These are phyloP conservation scores for Berkeleyomyces basicola DNA, from an alignment of 2,329 filamentous ascomycete species.

Conservation along the genomic window DNA sequence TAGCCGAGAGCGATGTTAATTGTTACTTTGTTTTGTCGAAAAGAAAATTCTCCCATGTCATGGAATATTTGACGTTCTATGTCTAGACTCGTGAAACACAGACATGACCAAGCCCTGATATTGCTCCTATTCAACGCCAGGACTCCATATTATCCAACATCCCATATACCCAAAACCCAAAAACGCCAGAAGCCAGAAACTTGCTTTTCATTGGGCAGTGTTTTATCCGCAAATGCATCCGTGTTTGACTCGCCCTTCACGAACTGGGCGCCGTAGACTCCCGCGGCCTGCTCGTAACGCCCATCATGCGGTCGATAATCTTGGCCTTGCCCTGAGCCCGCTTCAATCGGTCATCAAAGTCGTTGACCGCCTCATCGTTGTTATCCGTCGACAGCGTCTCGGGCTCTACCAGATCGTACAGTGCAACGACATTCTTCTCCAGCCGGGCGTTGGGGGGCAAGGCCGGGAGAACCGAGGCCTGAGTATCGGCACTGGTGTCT, in stretches of 20 bases:
- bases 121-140: not conserved
- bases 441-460: conserved; percentile 48
- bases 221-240: no score
- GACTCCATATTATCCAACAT: not conserved
- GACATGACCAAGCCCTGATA: not conserved
- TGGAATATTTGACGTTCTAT: conserved; percentile 7
- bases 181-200: no score
- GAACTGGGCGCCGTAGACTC: conserved; percentile 10
- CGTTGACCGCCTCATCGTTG: conserved; percentile 72
- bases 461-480: conserved; percentile 21
- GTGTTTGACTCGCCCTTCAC: not conserved
- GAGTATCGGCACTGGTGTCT: not conserved
- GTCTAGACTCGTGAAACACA: not conserved
- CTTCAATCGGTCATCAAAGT: conserved; percentile 80
- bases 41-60: not conserved
- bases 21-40: not conserved
- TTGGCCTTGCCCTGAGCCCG: conserved; percentile 70
- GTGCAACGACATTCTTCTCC: conserved; percentile 55
- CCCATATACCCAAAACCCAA: not conserved
- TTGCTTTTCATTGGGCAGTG: no score
- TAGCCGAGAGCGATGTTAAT: not conserved
- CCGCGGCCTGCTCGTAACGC: conserved; percentile 19
- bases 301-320: conserved; percentile 58
- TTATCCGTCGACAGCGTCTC: conserved; percentile 66
- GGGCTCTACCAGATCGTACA: conserved; percentile 66